Evolutionary conservation across 768 basidiomycete species (phyloP).

Genomic region (Tricholoma sp.): DNA sequence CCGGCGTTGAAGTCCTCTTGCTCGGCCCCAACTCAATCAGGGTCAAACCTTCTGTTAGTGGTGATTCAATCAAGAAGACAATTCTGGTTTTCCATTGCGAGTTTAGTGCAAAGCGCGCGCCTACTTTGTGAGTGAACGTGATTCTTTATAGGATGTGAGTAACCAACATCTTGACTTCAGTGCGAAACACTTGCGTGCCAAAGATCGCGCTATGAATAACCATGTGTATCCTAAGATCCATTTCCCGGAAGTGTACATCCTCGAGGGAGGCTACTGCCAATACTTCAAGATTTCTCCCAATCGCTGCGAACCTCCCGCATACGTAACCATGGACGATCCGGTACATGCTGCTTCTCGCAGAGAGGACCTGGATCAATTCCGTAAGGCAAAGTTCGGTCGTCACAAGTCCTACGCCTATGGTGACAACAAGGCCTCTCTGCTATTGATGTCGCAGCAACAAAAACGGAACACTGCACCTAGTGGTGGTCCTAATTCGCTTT

Average conservation of each 20-base stretch:
- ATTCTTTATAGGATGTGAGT: neutral
- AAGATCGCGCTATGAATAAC: slow-evolving; percentile 85
- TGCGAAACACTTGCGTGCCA: slow-evolving; percentile 89
- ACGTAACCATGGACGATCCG: slow-evolving; percentile 95
- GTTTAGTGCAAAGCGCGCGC: slow-evolving; percentile 92
- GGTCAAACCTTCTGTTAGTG: slow-evolving; percentile 68
- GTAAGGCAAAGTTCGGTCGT: slow-evolving; percentile 80
- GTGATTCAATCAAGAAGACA: slow-evolving; percentile 69
- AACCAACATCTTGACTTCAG: slow-evolving; percentile 32
- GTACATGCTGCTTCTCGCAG: slow-evolving; percentile 72
- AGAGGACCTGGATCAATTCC: slow-evolving; percentile 88
- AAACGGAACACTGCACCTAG: slow-evolving; percentile 68
- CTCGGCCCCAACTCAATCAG: slow-evolving; percentile 51
- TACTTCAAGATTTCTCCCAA: slow-evolving; percentile 68
- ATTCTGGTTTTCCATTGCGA: slow-evolving; percentile 97
- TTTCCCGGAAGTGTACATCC: slow-evolving; percentile 95
- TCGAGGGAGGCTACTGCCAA: slow-evolving; percentile 92
- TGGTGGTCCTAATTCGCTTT: slow-evolving; percentile 46
- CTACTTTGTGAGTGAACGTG: slow-evolving; percentile 72
- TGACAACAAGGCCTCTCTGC: slow-evolving; percentile 46
- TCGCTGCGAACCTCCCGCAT: slow-evolving; percentile 77
- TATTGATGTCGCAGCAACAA: slow-evolving; percentile 27
- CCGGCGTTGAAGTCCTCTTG: slow-evolving; percentile 75
- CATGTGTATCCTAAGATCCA: slow-evolving; percentile 87
- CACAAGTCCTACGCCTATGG: slow-evolving; percentile 92